Conservation (phyloP, 805 yeast species). For the Candida vaughaniae region DNA sequence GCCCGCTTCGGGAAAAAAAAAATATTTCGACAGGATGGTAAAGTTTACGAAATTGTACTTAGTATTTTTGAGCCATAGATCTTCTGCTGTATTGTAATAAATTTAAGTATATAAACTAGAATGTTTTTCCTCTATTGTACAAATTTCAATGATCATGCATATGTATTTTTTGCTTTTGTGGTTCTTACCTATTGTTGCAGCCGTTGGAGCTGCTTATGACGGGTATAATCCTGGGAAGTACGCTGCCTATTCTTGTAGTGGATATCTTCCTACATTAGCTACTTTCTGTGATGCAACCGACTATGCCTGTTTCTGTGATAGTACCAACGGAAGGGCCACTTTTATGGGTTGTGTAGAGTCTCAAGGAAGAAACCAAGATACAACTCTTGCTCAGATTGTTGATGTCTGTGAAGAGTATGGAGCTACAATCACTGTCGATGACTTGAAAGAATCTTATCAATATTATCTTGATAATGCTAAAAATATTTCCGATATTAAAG, state of each 20-base stretch:
- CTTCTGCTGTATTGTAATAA: too few species aligned
- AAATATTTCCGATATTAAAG: conserved; percentile 16
- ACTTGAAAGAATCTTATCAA: conserved; percentile 13
- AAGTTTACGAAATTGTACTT: too few species aligned
- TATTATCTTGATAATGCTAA: conserved; percentile 18
- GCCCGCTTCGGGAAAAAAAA: too few species aligned
- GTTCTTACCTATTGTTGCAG: background rate
- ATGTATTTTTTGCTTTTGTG: background rate
- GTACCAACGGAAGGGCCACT: conserved; percentile 28
- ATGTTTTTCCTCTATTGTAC: too few species aligned
- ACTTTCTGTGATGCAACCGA: conserved; percentile 10
- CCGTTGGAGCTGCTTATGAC: background rate
- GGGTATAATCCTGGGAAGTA: background rate
- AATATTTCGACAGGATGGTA: too few species aligned
- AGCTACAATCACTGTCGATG: conserved; percentile 20
- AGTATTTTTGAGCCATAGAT: too few species aligned
- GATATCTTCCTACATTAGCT: conserved; percentile 2
- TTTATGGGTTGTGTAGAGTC: conserved; percentile 26
- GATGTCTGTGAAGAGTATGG: conserved; percentile 20
- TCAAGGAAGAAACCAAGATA: conserved; percentile 9
- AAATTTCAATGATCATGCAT: too few species aligned
- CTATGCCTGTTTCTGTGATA: conserved; percentile 23
- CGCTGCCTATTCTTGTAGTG: conserved; percentile 1
- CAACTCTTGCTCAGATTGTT: conserved; percentile 8
- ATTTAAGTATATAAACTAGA: too few species aligned